Evolutionary conservation across 108 stramenopile genomes (phyloP).

Genomic region (Cyclotella kingstonii): DNA sequence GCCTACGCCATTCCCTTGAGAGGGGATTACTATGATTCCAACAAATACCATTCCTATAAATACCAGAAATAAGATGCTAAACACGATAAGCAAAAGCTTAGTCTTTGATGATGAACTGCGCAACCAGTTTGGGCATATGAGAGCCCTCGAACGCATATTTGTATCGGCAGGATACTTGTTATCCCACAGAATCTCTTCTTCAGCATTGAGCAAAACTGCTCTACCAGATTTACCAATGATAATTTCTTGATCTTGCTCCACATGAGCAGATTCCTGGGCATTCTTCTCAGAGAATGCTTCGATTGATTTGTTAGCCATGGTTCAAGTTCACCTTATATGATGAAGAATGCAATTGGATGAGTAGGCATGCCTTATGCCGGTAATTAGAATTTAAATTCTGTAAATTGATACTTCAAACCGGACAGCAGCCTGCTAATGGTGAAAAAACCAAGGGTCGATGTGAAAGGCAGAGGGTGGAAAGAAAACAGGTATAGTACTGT

Average conservation of each 20-base stretch:
- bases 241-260: conserved; percentile 11
- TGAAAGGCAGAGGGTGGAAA: too few species aligned
- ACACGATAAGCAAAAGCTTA: conserved; percentile 4
- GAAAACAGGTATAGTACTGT: too few species aligned
- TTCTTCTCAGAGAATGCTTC: too few species aligned
- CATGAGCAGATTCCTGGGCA: not conserved
- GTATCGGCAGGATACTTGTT: not conserved
- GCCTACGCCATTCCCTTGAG: not conserved
- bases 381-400: too few species aligned
- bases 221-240: conserved; percentile 7
- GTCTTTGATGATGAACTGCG: conserved; percentile 12
- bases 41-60: conserved; percentile 13
- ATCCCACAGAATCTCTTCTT: conserved; percentile 7
- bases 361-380: too few species aligned
- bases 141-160: not conserved
- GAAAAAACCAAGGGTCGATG: too few species aligned
- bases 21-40: conserved; percentile 8
- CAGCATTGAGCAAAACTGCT: conserved; percentile 8
- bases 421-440: too few species aligned
- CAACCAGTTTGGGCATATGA: conserved; percentile 21
- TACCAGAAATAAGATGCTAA: not conserved
- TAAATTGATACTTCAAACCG: too few species aligned
- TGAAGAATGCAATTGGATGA: too few species aligned
- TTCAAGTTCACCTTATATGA: too few species aligned
- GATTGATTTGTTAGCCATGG: too few species aligned